Evolutionary conservation across 108 stramenopile species (phyloP), one percentile per base, ranked within the genome.

Genomic region (Pseudonitzschia multiseries): DNA sequence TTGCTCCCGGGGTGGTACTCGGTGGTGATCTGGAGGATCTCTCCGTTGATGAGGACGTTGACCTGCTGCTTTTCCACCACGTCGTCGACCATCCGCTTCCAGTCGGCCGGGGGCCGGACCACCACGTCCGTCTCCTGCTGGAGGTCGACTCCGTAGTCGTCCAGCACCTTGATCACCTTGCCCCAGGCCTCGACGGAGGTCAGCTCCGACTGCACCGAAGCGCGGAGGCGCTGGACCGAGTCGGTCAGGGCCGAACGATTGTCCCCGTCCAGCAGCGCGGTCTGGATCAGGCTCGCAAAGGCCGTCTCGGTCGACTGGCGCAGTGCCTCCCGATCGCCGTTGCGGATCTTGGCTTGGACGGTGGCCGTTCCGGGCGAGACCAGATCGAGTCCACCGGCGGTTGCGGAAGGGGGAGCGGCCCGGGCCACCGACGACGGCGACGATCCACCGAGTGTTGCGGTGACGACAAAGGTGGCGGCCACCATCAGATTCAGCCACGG

Each of bases 311-410:
- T 28, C 18, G 57, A 48, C 9, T 18, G 46, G 9, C 2, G 4
- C 8, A 48, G 4, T 3, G 46, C 46, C 46, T 10, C 8, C 1
- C 41, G 13, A 18, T 67, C 44, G n/a, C 28, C 36, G n/a, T 26
- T 12, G 6, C 18, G 9, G 42, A 48, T 50, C 18, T 18, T 18
- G 8, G 61, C 42, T 9, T 67, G 14, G 28, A 67, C 26, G 42
- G 46, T 50, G 66, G 44, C 21, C 5, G 66, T 67, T 27, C 66
- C 66, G 0, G 66, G 66, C 15, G 66, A 67, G 15, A 67, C 66
- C 36, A 62, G 36, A 3, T 50, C 44, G 13, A 67, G 36, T 22
- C 18, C 41, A 27, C 29, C 44, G 48, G 22, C 61, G n/a, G 61
- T 18, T 0, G 4, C 14, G 13, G 64, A 2, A 28, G 62, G n/a